A percentile compares a stretch with the other conserved stretches of the same genome.
phyloP scores from a whole-genome alignment of 305 asterid genomes.

The Ilex paraguariensis region DNA sequence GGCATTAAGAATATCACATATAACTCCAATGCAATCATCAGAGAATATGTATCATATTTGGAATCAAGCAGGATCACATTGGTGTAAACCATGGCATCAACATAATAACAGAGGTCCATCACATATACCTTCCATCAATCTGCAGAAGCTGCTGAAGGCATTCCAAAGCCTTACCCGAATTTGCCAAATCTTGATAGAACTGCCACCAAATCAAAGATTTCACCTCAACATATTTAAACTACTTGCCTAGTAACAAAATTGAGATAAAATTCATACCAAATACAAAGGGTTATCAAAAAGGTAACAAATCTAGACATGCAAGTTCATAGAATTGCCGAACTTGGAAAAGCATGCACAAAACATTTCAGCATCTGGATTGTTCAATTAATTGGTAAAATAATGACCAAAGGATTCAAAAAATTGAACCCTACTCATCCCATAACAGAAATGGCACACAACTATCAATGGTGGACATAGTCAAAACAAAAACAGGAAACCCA shows the following conservation, averaged over 20 bases:
- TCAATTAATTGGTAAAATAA: too few species aligned
- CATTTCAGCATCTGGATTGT: too few species aligned
- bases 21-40: not conserved
- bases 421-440: too few species aligned
- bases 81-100: not conserved
- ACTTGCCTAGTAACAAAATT: not conserved
- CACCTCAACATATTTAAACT: slow-evolving; percentile 6
- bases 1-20: slow-evolving; percentile 15
- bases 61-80: slow-evolving; percentile 1
- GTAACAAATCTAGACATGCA: too few species aligned
- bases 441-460: too few species aligned
- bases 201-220: slow-evolving; percentile 34
- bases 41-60: slow-evolving; percentile 4
- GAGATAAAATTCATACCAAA: too few species aligned
- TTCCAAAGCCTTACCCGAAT: slow-evolving; percentile 72
- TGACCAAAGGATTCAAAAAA: too few species aligned
- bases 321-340: too few species aligned
- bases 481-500: too few species aligned
- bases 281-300: too few species aligned
- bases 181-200: slow-evolving; percentile 88
- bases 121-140: slow-evolving; percentile 70
- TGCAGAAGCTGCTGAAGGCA: slow-evolving; percentile 70
- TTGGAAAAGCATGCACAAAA: too few species aligned
- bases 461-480: too few species aligned
- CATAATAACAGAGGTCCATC: slow-evolving; percentile 12